Evolutionary conservation across 169 alveolate genomes (phyloP).

Genomic region (Perkinsus marinus): DNA sequence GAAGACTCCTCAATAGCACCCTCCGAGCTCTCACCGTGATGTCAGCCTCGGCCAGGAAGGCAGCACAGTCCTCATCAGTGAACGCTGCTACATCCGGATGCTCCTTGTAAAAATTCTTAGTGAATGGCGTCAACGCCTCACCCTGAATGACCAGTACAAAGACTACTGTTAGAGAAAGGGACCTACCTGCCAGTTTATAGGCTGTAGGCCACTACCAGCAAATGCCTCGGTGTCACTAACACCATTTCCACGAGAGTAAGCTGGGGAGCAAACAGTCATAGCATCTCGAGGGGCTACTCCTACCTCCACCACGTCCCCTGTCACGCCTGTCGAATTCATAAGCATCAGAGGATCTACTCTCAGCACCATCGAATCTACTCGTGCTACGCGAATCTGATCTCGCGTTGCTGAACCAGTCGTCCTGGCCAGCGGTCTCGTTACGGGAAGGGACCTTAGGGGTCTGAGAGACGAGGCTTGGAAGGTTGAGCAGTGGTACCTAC

Average conservation of each 20-base stretch:
- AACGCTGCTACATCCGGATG: constrained; percentile 60
- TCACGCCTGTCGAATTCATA: background rate
- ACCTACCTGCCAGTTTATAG: background rate
- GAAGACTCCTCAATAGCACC: constrained; percentile 4
- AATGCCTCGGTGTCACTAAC: background rate
- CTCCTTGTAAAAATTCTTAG: constrained; percentile 78
- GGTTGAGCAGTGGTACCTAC: background rate
- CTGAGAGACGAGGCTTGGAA: background rate
- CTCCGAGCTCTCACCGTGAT: constrained; percentile 36
- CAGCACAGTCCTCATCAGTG: constrained; percentile 59
- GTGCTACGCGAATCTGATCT: background rate
- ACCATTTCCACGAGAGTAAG: background rate
- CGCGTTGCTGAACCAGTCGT: background rate
- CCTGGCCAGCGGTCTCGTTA: background rate
- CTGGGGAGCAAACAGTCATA: no score
- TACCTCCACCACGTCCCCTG: background rate
- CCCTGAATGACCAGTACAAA: constrained; percentile 49
- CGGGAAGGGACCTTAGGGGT: background rate
- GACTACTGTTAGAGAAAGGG: background rate
- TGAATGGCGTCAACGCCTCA: constrained; percentile 65
- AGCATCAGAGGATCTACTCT: background rate
- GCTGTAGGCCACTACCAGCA: background rate
- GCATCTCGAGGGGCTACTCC: background rate
- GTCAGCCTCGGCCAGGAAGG: constrained; percentile 49
- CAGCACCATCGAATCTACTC: no score